A percentile compares a stretch with the other conserved stretches of the same genome.
These are phyloP conservation scores for Aspergillus wentii DNA, from an alignment of 495 filamentous ascomycete species.

Conservation along the genomic window DNA sequence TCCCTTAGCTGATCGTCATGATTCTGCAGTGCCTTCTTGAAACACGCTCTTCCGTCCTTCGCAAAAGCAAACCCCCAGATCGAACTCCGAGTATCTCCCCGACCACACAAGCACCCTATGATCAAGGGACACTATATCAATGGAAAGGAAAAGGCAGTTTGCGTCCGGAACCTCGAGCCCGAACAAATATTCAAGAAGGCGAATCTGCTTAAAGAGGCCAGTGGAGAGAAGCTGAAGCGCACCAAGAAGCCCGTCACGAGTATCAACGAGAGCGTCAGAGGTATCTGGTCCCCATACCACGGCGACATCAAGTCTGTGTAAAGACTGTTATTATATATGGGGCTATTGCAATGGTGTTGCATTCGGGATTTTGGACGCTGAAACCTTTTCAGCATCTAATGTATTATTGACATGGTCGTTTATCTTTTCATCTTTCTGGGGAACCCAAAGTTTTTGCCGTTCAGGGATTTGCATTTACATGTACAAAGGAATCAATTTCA, in stretches of 20 bases:
- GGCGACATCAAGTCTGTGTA: slow-evolving; percentile 49
- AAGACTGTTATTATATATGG: slow-evolving; percentile 2
- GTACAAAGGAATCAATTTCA: slow-evolving; percentile 15
- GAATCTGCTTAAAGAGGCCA: slow-evolving; percentile 73
- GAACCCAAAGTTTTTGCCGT: slow-evolving; percentile 7
- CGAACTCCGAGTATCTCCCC: slow-evolving; percentile 84
- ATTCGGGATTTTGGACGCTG: slow-evolving; percentile 14
- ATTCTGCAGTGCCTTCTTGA: slow-evolving; percentile 66
- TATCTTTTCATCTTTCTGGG: slow-evolving; percentile 8
- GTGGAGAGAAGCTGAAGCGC: slow-evolving; percentile 77
- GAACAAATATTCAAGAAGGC: slow-evolving; percentile 79
- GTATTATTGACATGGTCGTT: slow-evolving; percentile 28
- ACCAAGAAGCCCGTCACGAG: slow-evolving; percentile 78
- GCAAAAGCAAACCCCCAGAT: slow-evolving; percentile 79
- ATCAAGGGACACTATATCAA: slow-evolving; percentile 88
- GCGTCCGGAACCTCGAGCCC: slow-evolving; percentile 78
- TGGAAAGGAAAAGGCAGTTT: slow-evolving; percentile 78
- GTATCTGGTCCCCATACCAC: slow-evolving; percentile 92
- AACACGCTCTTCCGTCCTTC: slow-evolving; percentile 67
- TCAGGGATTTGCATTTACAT: slow-evolving; percentile 16
- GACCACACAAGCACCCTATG: slow-evolving; percentile 80
- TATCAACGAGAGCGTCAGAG: slow-evolving; percentile 88
- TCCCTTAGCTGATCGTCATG: background rate
- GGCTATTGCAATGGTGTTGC: slow-evolving; percentile 18
- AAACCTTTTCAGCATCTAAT: slow-evolving; percentile 18